These are phyloP conservation scores for Globisporangium spinosum DNA, from an alignment of 352 stramenopile genomes.

Conservation along the genomic window DNA sequence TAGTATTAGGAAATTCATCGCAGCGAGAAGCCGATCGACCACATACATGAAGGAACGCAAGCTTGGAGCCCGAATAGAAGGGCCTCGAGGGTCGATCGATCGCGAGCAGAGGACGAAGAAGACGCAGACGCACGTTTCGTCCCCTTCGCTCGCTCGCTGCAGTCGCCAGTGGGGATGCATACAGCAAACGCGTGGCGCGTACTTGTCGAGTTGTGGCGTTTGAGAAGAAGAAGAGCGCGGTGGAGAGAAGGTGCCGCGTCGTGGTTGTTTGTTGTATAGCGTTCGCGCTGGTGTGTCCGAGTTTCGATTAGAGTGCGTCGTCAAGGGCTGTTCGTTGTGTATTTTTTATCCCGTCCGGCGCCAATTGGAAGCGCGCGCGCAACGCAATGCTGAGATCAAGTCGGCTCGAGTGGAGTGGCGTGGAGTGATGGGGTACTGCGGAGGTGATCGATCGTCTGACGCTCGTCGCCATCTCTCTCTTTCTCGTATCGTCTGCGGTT, in stretches of 20 bases:
- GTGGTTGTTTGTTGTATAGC: slow-evolving; percentile 1
- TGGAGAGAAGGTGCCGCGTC: not conserved
- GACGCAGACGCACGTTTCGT: slow-evolving; percentile 1
- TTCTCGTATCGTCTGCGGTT: not conserved
- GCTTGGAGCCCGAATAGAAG: slow-evolving; percentile 20
- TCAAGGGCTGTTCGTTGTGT: slow-evolving; percentile 6
- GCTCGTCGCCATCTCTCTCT: not conserved
- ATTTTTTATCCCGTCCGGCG: slow-evolving; percentile 9
- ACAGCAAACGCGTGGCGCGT: slow-evolving; percentile 8
- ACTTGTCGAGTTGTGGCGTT: slow-evolving; percentile 7
- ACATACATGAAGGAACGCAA: slow-evolving; percentile 1
- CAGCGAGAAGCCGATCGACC: slow-evolving; percentile 4
- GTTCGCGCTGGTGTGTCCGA: slow-evolving; percentile 3
- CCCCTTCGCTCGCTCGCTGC: not conserved
- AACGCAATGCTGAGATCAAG: slow-evolving; percentile 2
- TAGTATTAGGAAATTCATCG: slow-evolving; percentile 19
- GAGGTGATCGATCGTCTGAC: not conserved
- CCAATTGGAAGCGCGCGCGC: slow-evolving; percentile 2
- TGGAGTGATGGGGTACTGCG: not conserved
- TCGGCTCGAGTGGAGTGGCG: not conserved
- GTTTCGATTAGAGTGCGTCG: slow-evolving; percentile 10
- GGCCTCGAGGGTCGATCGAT: slow-evolving; percentile 18
- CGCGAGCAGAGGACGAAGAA: slow-evolving; percentile 2
- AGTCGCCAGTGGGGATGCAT: slow-evolving; percentile 6
- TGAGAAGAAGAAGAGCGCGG: slow-evolving; percentile 9